Percentiles rank a stretch among this genome's conserved stretches.
Conservation (phyloP, 129 eudicot genomes). For the Flaveria trinervia region DNA sequence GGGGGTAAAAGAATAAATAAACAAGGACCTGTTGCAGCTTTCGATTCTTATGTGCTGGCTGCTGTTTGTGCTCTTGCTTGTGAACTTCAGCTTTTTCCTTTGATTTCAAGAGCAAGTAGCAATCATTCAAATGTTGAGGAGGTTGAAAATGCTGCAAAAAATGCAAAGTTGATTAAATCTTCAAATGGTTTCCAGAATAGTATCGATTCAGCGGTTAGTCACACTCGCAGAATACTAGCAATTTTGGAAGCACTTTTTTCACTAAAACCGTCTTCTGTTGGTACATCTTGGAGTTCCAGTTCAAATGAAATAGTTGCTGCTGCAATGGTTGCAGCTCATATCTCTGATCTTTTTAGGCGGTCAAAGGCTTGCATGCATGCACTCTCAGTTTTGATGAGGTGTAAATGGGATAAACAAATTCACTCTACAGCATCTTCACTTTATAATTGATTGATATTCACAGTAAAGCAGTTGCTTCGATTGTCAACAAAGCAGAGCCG, state of each 20-base stretch:
- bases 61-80: slow-evolving; percentile 92
- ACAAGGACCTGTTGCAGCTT: slow-evolving; percentile 71
- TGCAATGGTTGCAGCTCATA: slow-evolving; percentile 99
- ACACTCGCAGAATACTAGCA: slow-evolving; percentile 71
- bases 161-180: slow-evolving; percentile 44
- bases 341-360: slow-evolving; percentile 82
- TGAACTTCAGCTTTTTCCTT: slow-evolving; percentile 83
- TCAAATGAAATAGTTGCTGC: slow-evolving; percentile 99
- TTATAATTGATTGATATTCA: slow-evolving; percentile 72
- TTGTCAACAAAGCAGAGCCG: slow-evolving; percentile 92
- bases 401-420: slow-evolving; percentile 90
- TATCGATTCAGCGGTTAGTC: slow-evolving; percentile 70
- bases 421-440: slow-evolving; percentile 80
- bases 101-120: slow-evolving; percentile 48
- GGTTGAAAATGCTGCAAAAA: slow-evolving; percentile 38
- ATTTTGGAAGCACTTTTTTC: slow-evolving; percentile 90
- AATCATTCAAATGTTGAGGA: slow-evolving; percentile 33
- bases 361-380: slow-evolving; percentile 88
- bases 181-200: slow-evolving; percentile 47
- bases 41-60: slow-evolving; percentile 84
- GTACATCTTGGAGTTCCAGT: slow-evolving; percentile 92
- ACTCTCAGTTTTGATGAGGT: slow-evolving; percentile 66
- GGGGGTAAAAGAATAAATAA: slow-evolving; percentile 47
- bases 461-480: slow-evolving; percentile 90
- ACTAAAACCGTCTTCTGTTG: slow-evolving; percentile 89